Base-by-base conservation (phyloP, 2,329 filamentous ascomycete genomes). In the Botrytis fragariae region DNA sequence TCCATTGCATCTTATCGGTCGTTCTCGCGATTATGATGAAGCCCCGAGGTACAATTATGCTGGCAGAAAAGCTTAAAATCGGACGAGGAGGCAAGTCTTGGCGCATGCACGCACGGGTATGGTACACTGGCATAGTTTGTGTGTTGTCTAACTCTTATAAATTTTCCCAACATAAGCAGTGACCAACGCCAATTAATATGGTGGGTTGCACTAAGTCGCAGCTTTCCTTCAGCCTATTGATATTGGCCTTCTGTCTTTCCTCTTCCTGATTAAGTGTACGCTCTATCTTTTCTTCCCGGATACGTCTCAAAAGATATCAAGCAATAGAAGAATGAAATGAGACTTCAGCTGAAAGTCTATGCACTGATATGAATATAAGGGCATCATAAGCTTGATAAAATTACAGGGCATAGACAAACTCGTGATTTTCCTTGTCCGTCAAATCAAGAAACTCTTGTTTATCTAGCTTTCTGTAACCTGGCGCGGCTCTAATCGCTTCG, bases 381-480 rank as follows among this genome's bases (percentile, higher is more conserved):
- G 9, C 16, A 54, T 39, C n/a, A n/a, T 20, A n/a, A 12, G 22
- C 32, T 39, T 22, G 7, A 10, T 18, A 29, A 32, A 32, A n/a
- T 72, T 78, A 80, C n/a, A 80, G 44, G 18, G 77, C 75, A 73
- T 81, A 81, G 32, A 79, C 74, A 77, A 81, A 81, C 70, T 80
- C 78, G 5, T 75, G 75, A 72, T 81, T 81, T 74, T 81, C 79
- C 70, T 63, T 75, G 69, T 81, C 80, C 29, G 80, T 81, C 73
- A 81, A 74, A 74, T 81, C 79, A 32, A 79, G 74, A 69, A 80
- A 81, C 71, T 80, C 80, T 54, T 80, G 79, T 70, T 77, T 77
- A 20, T 78, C 79, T 64, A 79, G 54, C 74, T 76, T 80, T 60
- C 51, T 73, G 59, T 80, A 80, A 18, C 78, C 78, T 2, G 76